phyloP scores from a whole-genome alignment of 2,329 filamentous ascomycete genomes.

The Thielaviopsis euricoi region DNA sequence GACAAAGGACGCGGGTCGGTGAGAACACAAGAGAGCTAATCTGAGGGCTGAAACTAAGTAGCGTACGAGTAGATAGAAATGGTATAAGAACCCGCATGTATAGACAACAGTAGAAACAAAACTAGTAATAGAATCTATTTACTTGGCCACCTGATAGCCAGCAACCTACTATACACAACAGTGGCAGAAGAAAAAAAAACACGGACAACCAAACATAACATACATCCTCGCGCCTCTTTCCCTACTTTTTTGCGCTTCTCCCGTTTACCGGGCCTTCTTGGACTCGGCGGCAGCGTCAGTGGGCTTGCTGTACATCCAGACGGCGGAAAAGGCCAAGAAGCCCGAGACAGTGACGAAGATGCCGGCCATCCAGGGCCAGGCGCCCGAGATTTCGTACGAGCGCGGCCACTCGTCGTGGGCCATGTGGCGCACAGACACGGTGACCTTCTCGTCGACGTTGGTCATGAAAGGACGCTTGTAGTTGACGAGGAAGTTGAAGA shows the following conservation, averaged over 20 bases:
- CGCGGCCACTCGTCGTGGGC: slow-evolving; percentile 94
- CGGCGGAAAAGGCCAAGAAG: slow-evolving; percentile 66
- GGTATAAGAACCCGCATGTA: too few relatives aligned
- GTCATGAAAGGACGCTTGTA: slow-evolving; percentile 91
- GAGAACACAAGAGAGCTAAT: slow-evolving; percentile 42
- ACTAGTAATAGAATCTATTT: slow-evolving; percentile 2
- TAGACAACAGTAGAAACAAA: too few relatives aligned
- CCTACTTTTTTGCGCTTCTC: too few relatives aligned
- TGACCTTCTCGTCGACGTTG: slow-evolving; percentile 81
- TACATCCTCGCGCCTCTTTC: too few relatives aligned
- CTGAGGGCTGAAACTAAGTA: slow-evolving; percentile 29
- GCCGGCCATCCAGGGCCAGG: slow-evolving; percentile 88
- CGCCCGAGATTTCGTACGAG: slow-evolving; percentile 75
- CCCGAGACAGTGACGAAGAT: slow-evolving; percentile 70
- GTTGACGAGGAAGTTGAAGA: slow-evolving; percentile 96
- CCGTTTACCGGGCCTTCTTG: slow-evolving; percentile 38
- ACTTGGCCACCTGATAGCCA: neutral
- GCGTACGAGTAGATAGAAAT: too few relatives aligned
- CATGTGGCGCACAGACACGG: slow-evolving; percentile 88
- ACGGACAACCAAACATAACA: neutral
- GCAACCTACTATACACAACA: slow-evolving; percentile 7
- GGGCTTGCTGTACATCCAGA: slow-evolving; percentile 67
- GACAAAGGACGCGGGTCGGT: slow-evolving; percentile 20
- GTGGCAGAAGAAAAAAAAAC: neutral
- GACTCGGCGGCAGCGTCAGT: slow-evolving; percentile 17